Conservation (phyloP, 2,329 filamentous ascomycete genomes). For the Lachnellula subtilissima region DNA sequence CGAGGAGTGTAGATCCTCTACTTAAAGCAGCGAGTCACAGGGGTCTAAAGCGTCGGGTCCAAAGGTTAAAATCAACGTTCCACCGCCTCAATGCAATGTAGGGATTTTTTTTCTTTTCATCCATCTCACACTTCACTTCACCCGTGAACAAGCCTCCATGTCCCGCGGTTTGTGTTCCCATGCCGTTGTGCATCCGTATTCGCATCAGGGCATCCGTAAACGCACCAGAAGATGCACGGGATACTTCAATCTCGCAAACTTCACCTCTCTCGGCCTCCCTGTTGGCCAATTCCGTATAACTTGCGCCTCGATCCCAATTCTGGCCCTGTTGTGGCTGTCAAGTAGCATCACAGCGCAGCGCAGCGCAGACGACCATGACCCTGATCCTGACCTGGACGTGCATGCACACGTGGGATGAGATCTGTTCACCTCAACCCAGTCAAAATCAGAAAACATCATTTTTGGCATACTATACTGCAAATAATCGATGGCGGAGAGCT, state of each 20-base stretch:
- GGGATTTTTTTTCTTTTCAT: neutral
- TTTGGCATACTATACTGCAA: neutral
- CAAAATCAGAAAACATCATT: too few species aligned
- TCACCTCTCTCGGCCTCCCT: too few species aligned
- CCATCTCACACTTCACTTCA: neutral
- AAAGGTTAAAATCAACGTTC: neutral
- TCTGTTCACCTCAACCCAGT: neutral
- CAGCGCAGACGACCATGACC: neutral
- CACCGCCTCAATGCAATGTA: neutral
- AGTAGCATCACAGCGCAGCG: neutral
- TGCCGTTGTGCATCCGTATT: too few species aligned
- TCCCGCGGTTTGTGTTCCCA: too few species aligned
- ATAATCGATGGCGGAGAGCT: neutral
- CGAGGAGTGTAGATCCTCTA: neutral
- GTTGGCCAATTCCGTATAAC: neutral
- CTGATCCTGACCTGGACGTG: neutral
- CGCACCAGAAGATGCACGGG: too few species aligned
- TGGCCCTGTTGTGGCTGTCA: neutral
- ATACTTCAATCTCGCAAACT: neutral
- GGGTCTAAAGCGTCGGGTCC: neutral
- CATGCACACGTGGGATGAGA: neutral
- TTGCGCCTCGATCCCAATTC: neutral
- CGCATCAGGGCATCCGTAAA: too few species aligned
- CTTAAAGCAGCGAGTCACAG: too few species aligned
- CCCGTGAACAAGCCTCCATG: neutral